Conservation (phyloP, 2,329 filamentous ascomycete genomes). For the Cercospora beticola region DNA sequence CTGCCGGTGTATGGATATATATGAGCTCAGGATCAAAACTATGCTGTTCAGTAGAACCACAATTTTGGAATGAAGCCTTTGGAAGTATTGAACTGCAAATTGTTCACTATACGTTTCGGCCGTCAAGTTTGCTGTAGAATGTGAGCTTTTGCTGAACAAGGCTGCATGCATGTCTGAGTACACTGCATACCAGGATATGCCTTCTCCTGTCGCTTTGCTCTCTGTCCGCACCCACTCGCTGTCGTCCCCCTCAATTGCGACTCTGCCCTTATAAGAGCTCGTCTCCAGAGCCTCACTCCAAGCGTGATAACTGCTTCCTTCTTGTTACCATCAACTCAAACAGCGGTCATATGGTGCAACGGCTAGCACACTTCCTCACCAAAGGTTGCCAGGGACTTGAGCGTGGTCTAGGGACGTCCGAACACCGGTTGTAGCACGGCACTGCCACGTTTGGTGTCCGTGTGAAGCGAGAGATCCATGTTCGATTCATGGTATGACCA, state of each 20-base stretch:
- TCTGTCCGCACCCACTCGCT: background rate
- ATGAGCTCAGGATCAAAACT: background rate
- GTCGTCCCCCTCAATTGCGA: no score
- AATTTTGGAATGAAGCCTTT: background rate
- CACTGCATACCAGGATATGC: background rate
- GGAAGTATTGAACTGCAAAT: background rate
- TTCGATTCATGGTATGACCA: background rate
- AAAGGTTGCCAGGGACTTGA: background rate
- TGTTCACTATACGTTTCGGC: background rate
- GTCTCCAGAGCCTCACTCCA: background rate
- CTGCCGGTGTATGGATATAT: background rate
- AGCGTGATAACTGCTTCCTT: background rate
- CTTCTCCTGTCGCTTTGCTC: background rate
- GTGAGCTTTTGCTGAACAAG: background rate
- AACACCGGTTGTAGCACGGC: no score
- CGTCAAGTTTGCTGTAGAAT: background rate
- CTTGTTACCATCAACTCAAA: background rate
- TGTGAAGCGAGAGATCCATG: background rate
- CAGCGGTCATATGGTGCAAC: background rate
- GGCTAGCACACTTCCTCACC: constrained; percentile 1
- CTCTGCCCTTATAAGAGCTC: background rate
- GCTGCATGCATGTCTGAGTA: background rate
- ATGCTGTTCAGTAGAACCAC: background rate
- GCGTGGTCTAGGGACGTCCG: no score
- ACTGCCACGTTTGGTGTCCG: background rate